These are phyloP conservation scores for Gomphus bonarii DNA, from an alignment of 1,284 basidiomycete species.

Conservation along the genomic window DNA sequence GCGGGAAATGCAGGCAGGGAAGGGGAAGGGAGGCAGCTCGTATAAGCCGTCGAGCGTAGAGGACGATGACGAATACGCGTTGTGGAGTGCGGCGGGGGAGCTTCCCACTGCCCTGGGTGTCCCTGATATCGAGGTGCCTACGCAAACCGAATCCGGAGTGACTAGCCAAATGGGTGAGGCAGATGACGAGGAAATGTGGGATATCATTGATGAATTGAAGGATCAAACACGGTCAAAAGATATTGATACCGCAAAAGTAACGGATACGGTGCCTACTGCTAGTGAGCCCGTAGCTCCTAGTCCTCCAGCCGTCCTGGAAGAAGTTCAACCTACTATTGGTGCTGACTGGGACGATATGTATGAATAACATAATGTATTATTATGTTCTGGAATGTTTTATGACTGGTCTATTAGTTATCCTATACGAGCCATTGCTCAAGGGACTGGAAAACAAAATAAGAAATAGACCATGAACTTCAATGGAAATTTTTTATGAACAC, in stretches of 20 bases:
- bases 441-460: too few relatives aligned
- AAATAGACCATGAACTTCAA: too few relatives aligned
- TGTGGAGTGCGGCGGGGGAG: conserved; percentile 41
- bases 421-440: too few relatives aligned
- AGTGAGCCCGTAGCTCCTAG: conserved; percentile 16
- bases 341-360: conserved; percentile 43
- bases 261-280: background rate
- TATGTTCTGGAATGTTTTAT: background rate
- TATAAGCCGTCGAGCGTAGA: conserved; percentile 21
- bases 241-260: background rate
- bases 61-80: conserved; percentile 44
- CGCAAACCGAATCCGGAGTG: background rate
- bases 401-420: too few relatives aligned
- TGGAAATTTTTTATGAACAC: too few relatives aligned
- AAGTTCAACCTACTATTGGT: conserved; percentile 24
- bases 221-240: conserved; percentile 12
- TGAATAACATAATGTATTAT: background rate
- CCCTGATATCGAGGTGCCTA: background rate
- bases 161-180: conserved; percentile 21
- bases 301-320: conserved; percentile 18
- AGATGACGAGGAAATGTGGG: conserved; percentile 61
- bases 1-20: conserved; percentile 10
- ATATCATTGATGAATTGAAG: conserved; percentile 52
- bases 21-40: conserved; percentile 11
- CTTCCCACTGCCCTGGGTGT: conserved; percentile 8